Evolutionary conservation across 352 stramenopile genomes (phyloP), one percentile per base, ranked within the genome.

Genomic region (Phytophthora hybrid): DNA sequence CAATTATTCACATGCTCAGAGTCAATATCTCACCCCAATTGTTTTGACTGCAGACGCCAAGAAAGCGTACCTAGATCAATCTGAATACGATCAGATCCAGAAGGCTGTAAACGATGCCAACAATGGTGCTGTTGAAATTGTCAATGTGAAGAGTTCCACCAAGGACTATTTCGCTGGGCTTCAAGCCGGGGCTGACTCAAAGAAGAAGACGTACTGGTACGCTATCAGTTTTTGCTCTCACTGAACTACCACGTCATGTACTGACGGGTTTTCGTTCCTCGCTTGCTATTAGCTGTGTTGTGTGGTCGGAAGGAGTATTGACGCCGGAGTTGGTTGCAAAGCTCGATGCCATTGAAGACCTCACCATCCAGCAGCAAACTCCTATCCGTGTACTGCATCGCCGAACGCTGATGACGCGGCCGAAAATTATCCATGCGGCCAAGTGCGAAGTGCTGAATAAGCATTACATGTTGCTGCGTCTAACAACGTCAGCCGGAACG

Each of bases 361-460:
- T 99, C 18, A 89, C 85, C 13, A 89, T 99, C 66, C 73, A 97
- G 60, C 98, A 99, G 84, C 85, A 93, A 67, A 99, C 98, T 37
- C 98, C 98, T 0, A 77, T 99, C 14, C 96, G 98, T 23, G 98
- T 99, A 21, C 74, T 99, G 32, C 98, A 99, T 80, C 93, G 98
- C 1, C 85, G 98, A 59, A 97, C 98, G 19, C 87, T 99, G 53
- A 90, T 99, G 77, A 96, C 91, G 31, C 87, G 98, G 0, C 83
- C 87, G 2, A 98, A 98, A 66, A 80, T 94, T 54, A 97, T 98
- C 56, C 89, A 98, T 69, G 80, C 67, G 7, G 87, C 97, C 59
- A 87, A 87, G 16, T 96, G 89, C 32, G 77, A 96, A 51, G 88
- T 96, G 47, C 78, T 99, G 18, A 99, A 99, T 80, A 81, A 95